Evolutionary conservation across 176 grass and related monocot species (phyloP).

Genomic region (Thalia dealbata): DNA sequence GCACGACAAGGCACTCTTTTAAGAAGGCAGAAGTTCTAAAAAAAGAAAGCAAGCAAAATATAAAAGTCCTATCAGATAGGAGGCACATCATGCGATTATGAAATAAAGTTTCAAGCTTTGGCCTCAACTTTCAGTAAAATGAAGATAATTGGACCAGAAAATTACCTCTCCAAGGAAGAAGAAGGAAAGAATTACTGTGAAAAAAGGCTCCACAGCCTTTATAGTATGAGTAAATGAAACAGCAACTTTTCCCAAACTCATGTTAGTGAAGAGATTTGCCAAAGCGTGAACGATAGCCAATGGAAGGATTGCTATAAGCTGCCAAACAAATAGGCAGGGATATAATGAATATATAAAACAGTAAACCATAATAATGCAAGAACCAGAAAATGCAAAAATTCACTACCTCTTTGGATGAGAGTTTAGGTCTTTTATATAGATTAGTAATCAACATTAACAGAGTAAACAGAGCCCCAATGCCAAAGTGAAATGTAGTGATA

Average conservation of each 20-base stretch:
- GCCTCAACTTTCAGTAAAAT: neutral
- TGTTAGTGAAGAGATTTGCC: constrained; percentile 84
- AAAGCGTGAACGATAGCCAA: constrained; percentile 68
- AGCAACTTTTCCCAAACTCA: constrained; percentile 79
- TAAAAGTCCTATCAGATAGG: neutral
- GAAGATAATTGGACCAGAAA: constrained; percentile 1
- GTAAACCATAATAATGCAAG: constrained; percentile 8
- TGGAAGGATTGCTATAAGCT: constrained; percentile 68
- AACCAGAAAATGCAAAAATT: neutral
- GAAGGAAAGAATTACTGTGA: constrained; percentile 70
- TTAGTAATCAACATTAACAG: constrained; percentile 60
- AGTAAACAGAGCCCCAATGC: constrained; percentile 45
- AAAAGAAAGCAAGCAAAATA: neutral
- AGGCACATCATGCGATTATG: neutral
- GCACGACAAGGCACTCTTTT: neutral
- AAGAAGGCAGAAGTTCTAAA: neutral
- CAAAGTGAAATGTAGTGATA: constrained; percentile 68
- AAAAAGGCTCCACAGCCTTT: constrained; percentile 75
- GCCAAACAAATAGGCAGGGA: constrained; percentile 19
- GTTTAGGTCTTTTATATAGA: constrained; percentile 60
- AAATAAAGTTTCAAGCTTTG: neutral
- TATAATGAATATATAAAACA: constrained; percentile 5
- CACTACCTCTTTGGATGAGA: constrained; percentile 58
- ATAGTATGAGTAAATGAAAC: constrained; percentile 97
- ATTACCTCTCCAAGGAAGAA: constrained; percentile 65